These are phyloP conservation scores for Pugionium cornutum DNA, from an alignment of 345 rosid species.

Conservation along the genomic window DNA sequence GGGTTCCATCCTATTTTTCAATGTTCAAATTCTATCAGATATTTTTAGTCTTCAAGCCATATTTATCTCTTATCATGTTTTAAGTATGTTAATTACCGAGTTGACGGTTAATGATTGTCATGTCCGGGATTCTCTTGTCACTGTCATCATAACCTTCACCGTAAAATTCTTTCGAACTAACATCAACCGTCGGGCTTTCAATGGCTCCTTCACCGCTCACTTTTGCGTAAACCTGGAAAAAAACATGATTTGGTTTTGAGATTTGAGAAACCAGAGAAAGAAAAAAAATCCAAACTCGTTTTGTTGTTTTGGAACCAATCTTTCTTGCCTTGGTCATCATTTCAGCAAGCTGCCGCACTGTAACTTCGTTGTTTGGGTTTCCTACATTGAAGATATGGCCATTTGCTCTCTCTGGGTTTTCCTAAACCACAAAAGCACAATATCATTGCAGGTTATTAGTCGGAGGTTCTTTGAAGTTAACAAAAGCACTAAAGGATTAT, in stretches of 20 bases:
- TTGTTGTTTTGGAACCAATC: slow-evolving; percentile 1
- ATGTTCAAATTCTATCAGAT: not conserved
- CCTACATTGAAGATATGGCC: slow-evolving; percentile 96
- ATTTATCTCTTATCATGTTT: not conserved
- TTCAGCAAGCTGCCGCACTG: slow-evolving; percentile 72
- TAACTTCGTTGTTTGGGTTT: slow-evolving; percentile 95
- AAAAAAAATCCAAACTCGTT: not conserved
- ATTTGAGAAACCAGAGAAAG: not conserved
- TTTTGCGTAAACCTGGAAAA: slow-evolving; percentile 65
- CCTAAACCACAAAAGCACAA: slow-evolving; percentile 48
- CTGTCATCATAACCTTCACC: slow-evolving; percentile 94
- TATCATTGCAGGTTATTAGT: not conserved
- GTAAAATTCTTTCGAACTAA: slow-evolving; percentile 87
- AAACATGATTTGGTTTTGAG: not conserved
- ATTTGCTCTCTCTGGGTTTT: slow-evolving; percentile 90
- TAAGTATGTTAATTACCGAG: slow-evolving; percentile 52
- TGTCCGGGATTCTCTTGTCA: slow-evolving; percentile 96
- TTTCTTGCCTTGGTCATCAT: slow-evolving; percentile 35
- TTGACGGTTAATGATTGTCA: slow-evolving; percentile 90
- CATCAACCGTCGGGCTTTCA: slow-evolving; percentile 70
- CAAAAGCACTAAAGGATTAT: not conserved
- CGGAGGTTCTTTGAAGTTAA: not conserved
- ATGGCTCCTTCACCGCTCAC: slow-evolving; percentile 69
- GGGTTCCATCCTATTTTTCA: slow-evolving; percentile 78
- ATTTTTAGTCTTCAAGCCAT: not conserved